These are phyloP conservation scores for Gossypium arboreum DNA, from an alignment of 345 rosid species.

Conservation along the genomic window DNA sequence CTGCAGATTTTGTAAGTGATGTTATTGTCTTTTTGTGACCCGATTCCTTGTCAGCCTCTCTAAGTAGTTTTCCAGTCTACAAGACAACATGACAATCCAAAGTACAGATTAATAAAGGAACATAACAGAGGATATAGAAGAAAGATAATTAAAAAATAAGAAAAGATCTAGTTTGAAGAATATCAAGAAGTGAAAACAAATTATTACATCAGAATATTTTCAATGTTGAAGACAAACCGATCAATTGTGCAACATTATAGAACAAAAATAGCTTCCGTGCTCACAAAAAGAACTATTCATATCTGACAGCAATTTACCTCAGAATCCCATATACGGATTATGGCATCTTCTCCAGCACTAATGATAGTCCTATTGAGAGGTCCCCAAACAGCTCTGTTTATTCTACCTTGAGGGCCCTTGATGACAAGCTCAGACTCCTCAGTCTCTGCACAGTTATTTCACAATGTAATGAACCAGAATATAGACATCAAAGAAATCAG, in stretches of 20 bases:
- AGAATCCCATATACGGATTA: constrained; percentile 84
- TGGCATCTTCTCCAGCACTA: constrained; percentile 85
- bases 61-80: constrained; percentile 83
- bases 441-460: constrained; percentile 39
- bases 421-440: constrained; percentile 62
- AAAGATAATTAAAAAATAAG: background rate
- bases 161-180: background rate
- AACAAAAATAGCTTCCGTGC: background rate
- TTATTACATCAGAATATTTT: background rate
- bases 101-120: background rate
- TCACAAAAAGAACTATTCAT: background rate
- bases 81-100: background rate
- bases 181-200: background rate
- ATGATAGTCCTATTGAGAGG: constrained; percentile 75
- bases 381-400: constrained; percentile 95
- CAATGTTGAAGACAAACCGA: background rate
- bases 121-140: background rate
- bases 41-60: constrained; percentile 56
- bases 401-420: constrained; percentile 74
- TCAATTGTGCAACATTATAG: background rate
- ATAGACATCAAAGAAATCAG: background rate
- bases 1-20: constrained; percentile 75
- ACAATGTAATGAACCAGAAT: background rate
- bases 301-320: constrained; percentile 44
- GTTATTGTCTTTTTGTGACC: constrained; percentile 86